Conservation (phyloP, 768 basidiomycete genomes). For the Tylopilus intermedius region DNA sequence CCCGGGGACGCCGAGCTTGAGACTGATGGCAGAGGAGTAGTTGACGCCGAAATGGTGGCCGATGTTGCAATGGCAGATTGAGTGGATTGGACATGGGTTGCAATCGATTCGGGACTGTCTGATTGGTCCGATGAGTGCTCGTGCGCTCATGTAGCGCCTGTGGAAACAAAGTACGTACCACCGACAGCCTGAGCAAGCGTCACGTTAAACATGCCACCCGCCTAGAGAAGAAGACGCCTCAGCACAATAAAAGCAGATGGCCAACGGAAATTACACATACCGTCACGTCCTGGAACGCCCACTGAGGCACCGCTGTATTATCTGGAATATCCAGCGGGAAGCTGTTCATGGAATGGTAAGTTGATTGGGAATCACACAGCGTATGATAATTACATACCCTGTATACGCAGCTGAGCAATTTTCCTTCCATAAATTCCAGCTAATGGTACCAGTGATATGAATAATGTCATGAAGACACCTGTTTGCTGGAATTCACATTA, state of each 20-base stretch:
- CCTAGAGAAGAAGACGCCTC: conserved; percentile 18
- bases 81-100: conserved; percentile 30
- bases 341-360: conserved; percentile 24
- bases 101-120: conserved; percentile 43
- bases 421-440: conserved; percentile 47
- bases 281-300: conserved; percentile 57
- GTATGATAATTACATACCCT: conserved; percentile 12
- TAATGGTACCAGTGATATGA: conserved; percentile 15
- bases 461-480: neutral
- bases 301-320: conserved; percentile 49
- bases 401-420: conserved; percentile 41
- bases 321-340: conserved; percentile 44
- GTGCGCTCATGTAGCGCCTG: neutral
- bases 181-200: conserved; percentile 33
- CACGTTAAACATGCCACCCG: conserved; percentile 36
- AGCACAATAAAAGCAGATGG: neutral
- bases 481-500: conserved; percentile 14
- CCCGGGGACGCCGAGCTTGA: conserved; percentile 5
- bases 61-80: conserved; percentile 10
- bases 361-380: neutral
- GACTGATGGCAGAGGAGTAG: conserved; percentile 11
- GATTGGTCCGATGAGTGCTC: conserved; percentile 2
- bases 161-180: conserved; percentile 12
- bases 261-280: conserved; percentile 25
- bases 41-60: conserved; percentile 11